A percentile compares a stretch with the other conserved stretches of the same genome.
These are phyloP conservation scores for Raffaelea albimanens DNA, from an alignment of 2,329 filamentous ascomycete species.

Conservation along the genomic window DNA sequence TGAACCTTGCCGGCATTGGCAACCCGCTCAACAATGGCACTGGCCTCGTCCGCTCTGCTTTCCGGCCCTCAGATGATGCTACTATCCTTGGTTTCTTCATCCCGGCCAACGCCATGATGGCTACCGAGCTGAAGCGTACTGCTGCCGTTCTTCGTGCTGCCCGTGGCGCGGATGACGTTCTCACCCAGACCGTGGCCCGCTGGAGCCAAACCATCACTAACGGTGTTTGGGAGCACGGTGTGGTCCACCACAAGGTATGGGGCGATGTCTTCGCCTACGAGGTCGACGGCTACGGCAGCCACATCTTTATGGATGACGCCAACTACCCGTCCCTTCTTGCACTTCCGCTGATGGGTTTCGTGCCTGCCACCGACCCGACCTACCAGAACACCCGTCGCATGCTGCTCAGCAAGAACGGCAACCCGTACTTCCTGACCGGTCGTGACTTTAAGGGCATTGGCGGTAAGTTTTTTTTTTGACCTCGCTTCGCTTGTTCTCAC, in stretches of 20 bases:
- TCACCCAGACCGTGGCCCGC: slow-evolving; percentile 46
- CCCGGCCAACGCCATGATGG: slow-evolving; percentile 93
- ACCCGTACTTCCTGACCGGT: slow-evolving; percentile 82
- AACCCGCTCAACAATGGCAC: slow-evolving; percentile 83
- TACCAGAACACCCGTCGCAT: slow-evolving; percentile 82
- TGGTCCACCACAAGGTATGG: slow-evolving; percentile 65
- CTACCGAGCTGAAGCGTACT: slow-evolving; percentile 72
- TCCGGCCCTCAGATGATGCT: slow-evolving; percentile 89
- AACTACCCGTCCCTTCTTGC: slow-evolving; percentile 77
- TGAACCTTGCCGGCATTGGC: slow-evolving; percentile 73
- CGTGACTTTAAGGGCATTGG: slow-evolving; percentile 77
- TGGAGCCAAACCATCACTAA: slow-evolving; percentile 57
- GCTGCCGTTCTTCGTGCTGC: slow-evolving; percentile 50
- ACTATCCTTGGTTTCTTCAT: slow-evolving; percentile 93
- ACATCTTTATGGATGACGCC: slow-evolving; percentile 81
- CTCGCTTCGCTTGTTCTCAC: too few species aligned
- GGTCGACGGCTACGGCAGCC: slow-evolving; percentile 76
- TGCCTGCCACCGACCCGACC: slow-evolving; percentile 51
- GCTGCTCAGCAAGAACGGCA: slow-evolving; percentile 64
- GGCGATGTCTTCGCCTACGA: slow-evolving; percentile 80
- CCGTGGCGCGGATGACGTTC: slow-evolving; percentile 12
- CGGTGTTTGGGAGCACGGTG: slow-evolving; percentile 76
- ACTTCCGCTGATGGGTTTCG: slow-evolving; percentile 69
- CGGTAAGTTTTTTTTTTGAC: slow-evolving; percentile 40
- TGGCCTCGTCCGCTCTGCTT: slow-evolving; percentile 80